These are phyloP conservation scores for Drosera spatulata DNA, from an alignment of 179 eudicot genomes.

Conservation along the genomic window DNA sequence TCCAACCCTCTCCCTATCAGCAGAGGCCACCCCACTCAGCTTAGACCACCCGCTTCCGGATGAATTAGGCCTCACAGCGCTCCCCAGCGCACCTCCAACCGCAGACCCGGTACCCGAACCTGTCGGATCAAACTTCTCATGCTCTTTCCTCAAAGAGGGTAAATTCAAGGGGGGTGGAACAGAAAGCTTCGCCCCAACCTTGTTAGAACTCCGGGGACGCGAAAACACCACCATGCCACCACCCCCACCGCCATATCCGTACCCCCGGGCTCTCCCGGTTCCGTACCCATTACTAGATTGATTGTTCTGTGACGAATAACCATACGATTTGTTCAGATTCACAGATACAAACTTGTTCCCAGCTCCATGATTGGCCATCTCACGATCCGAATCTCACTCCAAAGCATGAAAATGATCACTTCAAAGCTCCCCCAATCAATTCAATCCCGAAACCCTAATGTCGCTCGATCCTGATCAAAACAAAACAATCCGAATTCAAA, in stretches of 20 bases:
- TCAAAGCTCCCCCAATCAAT: too few relatives aligned
- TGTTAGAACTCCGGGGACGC: constrained; percentile 56
- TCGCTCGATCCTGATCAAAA: too few relatives aligned
- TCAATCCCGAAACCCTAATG: too few relatives aligned
- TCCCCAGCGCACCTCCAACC: constrained; percentile 34
- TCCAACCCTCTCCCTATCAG: constrained; percentile 29
- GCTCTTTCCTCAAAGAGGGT: constrained; percentile 91
- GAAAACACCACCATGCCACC: constrained; percentile 89
- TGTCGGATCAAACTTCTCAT: constrained; percentile 64
- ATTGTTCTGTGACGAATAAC: constrained; percentile 37
- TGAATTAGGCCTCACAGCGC: constrained; percentile 55
- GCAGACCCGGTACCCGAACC: constrained; percentile 53
- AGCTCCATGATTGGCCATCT: constrained; percentile 77
- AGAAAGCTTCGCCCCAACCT: constrained; percentile 63
- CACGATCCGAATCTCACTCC: constrained; percentile 24
- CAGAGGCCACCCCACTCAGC: constrained; percentile 35
- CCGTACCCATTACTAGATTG: constrained; percentile 36
- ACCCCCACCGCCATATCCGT: constrained; percentile 10
- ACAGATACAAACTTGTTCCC: constrained; percentile 71
- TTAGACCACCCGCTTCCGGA: constrained; percentile 88
- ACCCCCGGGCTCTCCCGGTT: constrained; percentile 31
- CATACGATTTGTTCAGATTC: constrained; percentile 92
- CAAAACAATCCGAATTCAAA: too few relatives aligned
- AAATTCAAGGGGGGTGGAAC: constrained; percentile 99
- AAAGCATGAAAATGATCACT: neutral